Base-by-base conservation (phyloP, 2,329 filamentous ascomycete species). In the Drechslerella dactyloides region DNA sequence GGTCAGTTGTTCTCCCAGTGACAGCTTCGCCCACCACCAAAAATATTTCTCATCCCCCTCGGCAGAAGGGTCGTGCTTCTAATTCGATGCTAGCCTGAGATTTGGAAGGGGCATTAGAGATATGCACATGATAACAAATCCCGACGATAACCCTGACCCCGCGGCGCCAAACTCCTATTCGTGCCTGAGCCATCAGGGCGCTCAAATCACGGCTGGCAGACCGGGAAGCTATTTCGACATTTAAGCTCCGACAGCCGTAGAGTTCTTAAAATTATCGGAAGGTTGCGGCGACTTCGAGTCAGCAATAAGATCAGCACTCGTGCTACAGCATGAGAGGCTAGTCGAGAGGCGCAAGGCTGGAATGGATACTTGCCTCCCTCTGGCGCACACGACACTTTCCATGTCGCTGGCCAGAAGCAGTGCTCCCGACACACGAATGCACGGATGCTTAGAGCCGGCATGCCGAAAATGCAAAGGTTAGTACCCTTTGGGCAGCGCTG, bases 41-140 rank as follows among this genome's bases (percentile, higher is more conserved):
- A 69, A 69, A 69, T 69, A 69, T 69, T 63, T 58, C 65, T 58
- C 62, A 69, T 69, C 51, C 62, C 52, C 65, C 30, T 61, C 56
- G 50, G 58, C 42, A 50, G 19, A 40, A 48, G 50, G 27, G 42
- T 68, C 30, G 11, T 62, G 46, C 58, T 33, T 33, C 27, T 63
- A 52, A 69, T 62, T 69, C 58, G 37, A 62, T 62, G 35, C 48
- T 35, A 15, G 21, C 44, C 53, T n/a, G 35, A 42, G 46, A 69
- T 69, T 69, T 69, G 65, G 46, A 69, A 69, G 57, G 57, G 44
- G 52, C 52, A 63, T 69, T 69, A 56, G 59, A 69, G 65, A 69
- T 63, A 69, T 63, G 65, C 65, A 56, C 27, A 57, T 42, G 66
- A 70, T 70, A 70, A 70, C 66, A 70, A 70, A 64, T 70, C 64